Conservation (phyloP, 2,329 filamentous ascomycete genomes). For the Teratosphaeria gauchensis region DNA sequence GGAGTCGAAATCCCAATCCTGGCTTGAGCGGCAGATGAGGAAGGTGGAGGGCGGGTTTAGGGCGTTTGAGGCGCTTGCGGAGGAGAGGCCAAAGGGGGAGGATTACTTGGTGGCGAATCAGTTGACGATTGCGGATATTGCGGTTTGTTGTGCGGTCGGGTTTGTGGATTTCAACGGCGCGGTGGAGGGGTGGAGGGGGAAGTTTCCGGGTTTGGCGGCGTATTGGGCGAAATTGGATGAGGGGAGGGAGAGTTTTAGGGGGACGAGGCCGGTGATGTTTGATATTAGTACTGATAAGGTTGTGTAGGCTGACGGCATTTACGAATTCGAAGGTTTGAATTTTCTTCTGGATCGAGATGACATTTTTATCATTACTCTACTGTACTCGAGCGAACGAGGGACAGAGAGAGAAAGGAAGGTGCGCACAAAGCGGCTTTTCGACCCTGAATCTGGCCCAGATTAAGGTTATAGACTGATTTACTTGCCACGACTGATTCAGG, state of each 20-base stretch:
- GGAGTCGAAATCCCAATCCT: conserved; percentile 3
- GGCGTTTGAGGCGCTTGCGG: not conserved
- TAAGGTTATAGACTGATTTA: too few species aligned
- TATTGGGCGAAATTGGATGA: not conserved
- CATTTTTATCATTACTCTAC: too few species aligned
- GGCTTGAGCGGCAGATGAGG: conserved; percentile 8
- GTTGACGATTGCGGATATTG: conserved; percentile 15
- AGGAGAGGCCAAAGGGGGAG: not conserved
- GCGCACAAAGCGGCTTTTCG: too few species aligned
- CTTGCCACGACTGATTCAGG: too few species aligned
- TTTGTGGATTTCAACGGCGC: conserved; percentile 9
- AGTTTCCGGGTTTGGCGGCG: conserved; percentile 4
- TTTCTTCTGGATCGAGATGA: too few species aligned
- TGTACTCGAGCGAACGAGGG: too few species aligned
- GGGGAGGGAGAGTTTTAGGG: not conserved
- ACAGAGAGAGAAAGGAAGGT: too few species aligned
- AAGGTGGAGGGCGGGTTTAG: conserved; percentile 6
- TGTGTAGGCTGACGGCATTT: not conserved
- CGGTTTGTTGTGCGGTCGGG: conserved; percentile 11
- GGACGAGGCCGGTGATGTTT: not conserved
- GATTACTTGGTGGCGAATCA: conserved; percentile 9
- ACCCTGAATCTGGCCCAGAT: too few species aligned
- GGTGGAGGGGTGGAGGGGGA: conserved; percentile 8
- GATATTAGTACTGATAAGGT: not conserved
- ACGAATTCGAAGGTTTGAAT: too few species aligned